Evolutionary conservation across 805 yeast genomes (phyloP).

Genomic region (Maudiozyma saulgeensis): DNA sequence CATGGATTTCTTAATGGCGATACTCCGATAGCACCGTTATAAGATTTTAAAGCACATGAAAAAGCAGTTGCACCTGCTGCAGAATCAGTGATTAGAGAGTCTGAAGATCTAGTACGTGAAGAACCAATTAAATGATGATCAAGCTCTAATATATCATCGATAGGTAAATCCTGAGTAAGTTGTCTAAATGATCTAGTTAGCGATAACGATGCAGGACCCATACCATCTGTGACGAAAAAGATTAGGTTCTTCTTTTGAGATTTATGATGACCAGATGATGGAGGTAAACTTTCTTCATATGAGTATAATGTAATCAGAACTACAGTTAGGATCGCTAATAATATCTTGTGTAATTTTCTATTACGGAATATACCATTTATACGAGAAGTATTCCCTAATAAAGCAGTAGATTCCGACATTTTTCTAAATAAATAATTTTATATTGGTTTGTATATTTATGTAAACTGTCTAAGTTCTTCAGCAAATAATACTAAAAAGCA

Average conservation of each 20-base stretch:
- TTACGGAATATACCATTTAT: no score
- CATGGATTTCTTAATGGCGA: slow-evolving; percentile 59
- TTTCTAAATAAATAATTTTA: no score
- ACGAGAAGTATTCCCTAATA: no score
- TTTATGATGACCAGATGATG: background rate
- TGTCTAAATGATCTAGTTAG: slow-evolving; percentile 71
- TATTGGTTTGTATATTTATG: no score
- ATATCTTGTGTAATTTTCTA: no score
- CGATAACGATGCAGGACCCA: slow-evolving; percentile 84
- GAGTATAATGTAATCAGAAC: no score
- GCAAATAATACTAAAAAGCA: no score
- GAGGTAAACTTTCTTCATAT: no score
- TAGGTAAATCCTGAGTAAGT: slow-evolving; percentile 33
- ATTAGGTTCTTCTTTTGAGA: slow-evolving; percentile 58
- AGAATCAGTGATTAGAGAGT: slow-evolving; percentile 78
- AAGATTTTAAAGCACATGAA: slow-evolving; percentile 71
- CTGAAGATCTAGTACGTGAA: slow-evolving; percentile 72
- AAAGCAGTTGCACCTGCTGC: slow-evolving; percentile 98
- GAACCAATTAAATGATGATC: slow-evolving; percentile 73
- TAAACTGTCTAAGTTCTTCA: no score
- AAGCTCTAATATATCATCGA: slow-evolving; percentile 47
- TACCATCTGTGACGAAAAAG: slow-evolving; percentile 90
- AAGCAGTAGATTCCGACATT: no score
- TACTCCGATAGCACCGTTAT: slow-evolving; percentile 91
- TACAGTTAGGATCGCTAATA: no score